Evolutionary conservation across 1,139 yeast species (phyloP).

Genomic region (Candida albicans): DNA sequence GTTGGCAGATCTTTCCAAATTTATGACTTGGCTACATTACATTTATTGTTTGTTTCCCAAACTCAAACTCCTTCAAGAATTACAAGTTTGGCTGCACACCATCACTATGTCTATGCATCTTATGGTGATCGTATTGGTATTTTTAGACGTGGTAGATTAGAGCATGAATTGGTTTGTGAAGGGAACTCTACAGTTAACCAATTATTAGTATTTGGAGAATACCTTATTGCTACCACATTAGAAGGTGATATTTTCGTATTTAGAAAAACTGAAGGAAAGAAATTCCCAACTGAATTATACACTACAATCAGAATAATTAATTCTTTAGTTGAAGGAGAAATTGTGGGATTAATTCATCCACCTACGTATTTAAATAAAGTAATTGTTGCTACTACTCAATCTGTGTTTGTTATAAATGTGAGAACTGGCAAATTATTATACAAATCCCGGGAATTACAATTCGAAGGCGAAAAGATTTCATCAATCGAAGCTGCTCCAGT

Average conservation of each 20-base stretch:
- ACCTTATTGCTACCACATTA: conserved; percentile 58
- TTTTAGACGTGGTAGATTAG: conserved; percentile 79
- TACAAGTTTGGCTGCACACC: conserved; percentile 73
- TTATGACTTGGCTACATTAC: conserved; percentile 87
- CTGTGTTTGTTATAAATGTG: conserved; percentile 65
- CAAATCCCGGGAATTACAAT: conserved; percentile 42
- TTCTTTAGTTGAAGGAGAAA: conserved; percentile 61
- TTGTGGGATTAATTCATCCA: conserved; percentile 74
- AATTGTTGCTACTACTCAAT: conserved; percentile 69
- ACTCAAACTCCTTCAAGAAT: conserved; percentile 72
- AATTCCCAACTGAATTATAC: conserved; percentile 63
- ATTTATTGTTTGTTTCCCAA: conserved; percentile 82
- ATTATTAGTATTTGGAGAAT: conserved; percentile 75
- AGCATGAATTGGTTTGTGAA: conserved; percentile 49
- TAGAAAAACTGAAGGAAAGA: conserved; percentile 52
- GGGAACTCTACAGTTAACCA: conserved; percentile 41
- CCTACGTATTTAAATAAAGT: conserved; percentile 92
- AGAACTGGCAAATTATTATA: conserved; percentile 74
- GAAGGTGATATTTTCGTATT: conserved; percentile 60
- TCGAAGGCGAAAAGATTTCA: conserved; percentile 44
- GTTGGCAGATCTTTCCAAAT: conserved; percentile 91
- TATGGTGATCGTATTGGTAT: conserved; percentile 72
- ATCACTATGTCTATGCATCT: conserved; percentile 81
- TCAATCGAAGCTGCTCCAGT: conserved; percentile 82
- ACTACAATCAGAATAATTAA: conserved; percentile 56